Evolutionary conservation across 2,329 filamentous ascomycete genomes (phyloP), one percentile per base, ranked within the genome.

Genomic region (Phyllosticta ampelicida): DNA sequence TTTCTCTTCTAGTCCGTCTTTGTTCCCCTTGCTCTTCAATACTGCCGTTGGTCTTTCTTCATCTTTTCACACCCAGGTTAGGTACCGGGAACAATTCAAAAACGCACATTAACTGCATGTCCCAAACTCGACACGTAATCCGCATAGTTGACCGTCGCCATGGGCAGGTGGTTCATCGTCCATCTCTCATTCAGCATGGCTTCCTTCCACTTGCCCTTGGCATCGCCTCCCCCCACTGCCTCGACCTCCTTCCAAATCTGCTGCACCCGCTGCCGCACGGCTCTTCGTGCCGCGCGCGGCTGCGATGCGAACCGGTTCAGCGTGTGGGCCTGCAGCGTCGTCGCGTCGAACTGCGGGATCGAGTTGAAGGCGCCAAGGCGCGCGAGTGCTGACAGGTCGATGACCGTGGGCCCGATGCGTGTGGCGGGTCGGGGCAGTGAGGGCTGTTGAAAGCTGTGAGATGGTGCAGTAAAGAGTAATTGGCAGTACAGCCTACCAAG

Each of bases 71-170:
- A n/a, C n/a, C n/a, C n/a, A n/a, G 23, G 18, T 6, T 16, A 0
- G 19, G 16, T 13, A 53, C 29, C 6, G n/a, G 16, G 48, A 54
- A 29, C 16, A 0, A 5, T 16, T 13, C n/a, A 13, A 23, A 3
- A 3, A 50, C 54, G 13, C n/a, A 56, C 54, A 44, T 56, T 56
- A 9, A 51, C 54, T 2, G 54, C 54, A 44, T 56, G 54, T 8
- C 54, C 54, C 23, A 48, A 20, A 30, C 54, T 56, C 23, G 48
- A 51, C 5, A 56, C 54, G n/a, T 56, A 83, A 65, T 84, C 83
- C 51, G 74, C 79, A 64, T 83, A 86, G 44, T 80, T 81, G 2
- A 74, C 74, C 19, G 83, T 77, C 2, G 71, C 66, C 44, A 86
- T 68, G 0, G 83, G 84, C 0, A 85, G 64, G 63, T 84, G 78